Evolutionary conservation across 1,284 basidiomycete species (phyloP), one percentile per base, ranked within the genome.

Genomic region (Ustilago tritici): DNA sequence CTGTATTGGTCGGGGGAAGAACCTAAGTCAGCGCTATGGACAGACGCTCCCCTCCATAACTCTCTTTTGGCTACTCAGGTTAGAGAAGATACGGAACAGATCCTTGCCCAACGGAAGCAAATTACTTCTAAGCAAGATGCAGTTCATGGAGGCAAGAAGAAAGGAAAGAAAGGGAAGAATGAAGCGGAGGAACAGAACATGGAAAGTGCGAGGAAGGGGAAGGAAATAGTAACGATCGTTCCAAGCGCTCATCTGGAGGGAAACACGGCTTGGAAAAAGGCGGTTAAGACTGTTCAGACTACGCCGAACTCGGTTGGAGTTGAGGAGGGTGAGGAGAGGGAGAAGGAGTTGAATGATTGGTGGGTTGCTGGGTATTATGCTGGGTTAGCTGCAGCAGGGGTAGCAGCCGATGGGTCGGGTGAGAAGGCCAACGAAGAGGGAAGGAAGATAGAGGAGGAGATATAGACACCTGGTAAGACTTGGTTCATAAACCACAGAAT

Each of bases 201-300:
- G 4, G 4, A 11, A 8, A 54, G 38, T 15, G 38, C 19, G n/a
- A 23, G 31, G n/a, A 49, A 6, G 43, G 28, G 12, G 38, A 50
- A 17, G 34, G 15, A 17, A 57, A 34, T 65, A 14, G 59, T 69
- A 3, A 75, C 66, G 2, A 3, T 14, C 6, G 65, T 76, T 1
- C 65, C 69, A 6, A 32, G 53, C 9, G 74, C 56, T 4, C 28
- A 69, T 14, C 1, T 76, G 2, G n/a, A 46, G 0, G 74, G 74
- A 5, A 76, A 76, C 43, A 10, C 3, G 0, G 70, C 75, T 0
- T 77, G 75, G 75, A 61, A 59, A 34, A 70, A 65, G 19, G 75
- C 75, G 0, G 43, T 73, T 12, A 64, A 65, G 12, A 70, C 61
- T 2, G 75, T 77, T 7, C 50, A 65, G n/a, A 34, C 58, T 1